Evolutionary conservation across 2,329 filamentous ascomycete species (phyloP).

Genomic region (Arthrobotrys entomopaga): DNA sequence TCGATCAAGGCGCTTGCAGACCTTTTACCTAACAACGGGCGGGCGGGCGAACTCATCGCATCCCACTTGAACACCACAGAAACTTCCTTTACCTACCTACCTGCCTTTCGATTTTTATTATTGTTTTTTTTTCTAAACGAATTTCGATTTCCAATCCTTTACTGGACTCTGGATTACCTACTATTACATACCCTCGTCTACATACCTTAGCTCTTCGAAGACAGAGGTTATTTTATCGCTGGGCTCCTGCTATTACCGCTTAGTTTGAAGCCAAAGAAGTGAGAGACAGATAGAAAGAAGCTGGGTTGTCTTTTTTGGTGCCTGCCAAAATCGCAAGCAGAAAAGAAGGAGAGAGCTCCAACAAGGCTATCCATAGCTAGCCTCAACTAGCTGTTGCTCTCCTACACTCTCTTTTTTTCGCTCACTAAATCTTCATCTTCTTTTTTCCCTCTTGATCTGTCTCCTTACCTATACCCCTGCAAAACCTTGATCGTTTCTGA

Average conservation of each 20-base stretch:
- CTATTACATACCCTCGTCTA: constrained; percentile 17
- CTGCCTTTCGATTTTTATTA: constrained; percentile 6
- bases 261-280: constrained; percentile 5
- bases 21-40: not conserved
- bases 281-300: constrained; percentile 1
- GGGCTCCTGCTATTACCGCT: not conserved
- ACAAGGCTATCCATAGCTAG: not conserved
- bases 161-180: constrained; percentile 45
- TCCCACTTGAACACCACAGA: not conserved
- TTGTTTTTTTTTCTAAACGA: too few relatives aligned
- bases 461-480: constrained; percentile 2
- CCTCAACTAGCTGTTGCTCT: too few relatives aligned
- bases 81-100: constrained; percentile 6
- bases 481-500: constrained; percentile 11
- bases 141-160: constrained; percentile 47
- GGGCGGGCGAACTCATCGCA: not conserved
- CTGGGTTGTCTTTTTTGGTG: constrained; percentile 1
- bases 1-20: too few relatives aligned
- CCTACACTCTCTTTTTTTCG: too few relatives aligned
- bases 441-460: not conserved
- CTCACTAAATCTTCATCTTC: not conserved
- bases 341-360: constrained; percentile 15
- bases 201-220: constrained; percentile 2
- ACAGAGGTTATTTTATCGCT: not conserved
- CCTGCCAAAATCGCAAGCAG: constrained; percentile 16